Evolutionary conservation across 352 stramenopile genomes (phyloP).

Genomic region (Phytopythium delawarense): DNA sequence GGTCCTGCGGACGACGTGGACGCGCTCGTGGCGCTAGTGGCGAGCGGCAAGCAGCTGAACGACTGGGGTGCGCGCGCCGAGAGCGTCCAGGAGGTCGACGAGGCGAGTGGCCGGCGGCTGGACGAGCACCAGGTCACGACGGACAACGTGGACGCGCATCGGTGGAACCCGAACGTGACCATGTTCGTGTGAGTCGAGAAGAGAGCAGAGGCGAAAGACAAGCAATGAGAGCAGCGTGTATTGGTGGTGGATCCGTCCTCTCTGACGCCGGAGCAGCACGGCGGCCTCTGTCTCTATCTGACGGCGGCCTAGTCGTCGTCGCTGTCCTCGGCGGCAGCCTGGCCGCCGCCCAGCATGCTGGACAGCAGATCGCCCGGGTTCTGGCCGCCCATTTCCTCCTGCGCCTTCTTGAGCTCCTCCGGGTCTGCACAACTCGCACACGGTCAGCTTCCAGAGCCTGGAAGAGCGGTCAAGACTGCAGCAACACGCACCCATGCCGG

Average conservation of each 20-base stretch:
- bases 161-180: slow-evolving; percentile 73
- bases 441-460: neutral
- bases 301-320: slow-evolving; percentile 52
- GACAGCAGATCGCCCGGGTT: slow-evolving; percentile 65
- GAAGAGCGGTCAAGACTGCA: slow-evolving; percentile 18
- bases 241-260: neutral
- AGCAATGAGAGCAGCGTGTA: neutral
- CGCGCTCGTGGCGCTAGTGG: slow-evolving; percentile 41
- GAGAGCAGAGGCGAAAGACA: neutral
- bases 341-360: slow-evolving; percentile 68
- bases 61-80: slow-evolving; percentile 56
- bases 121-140: slow-evolving; percentile 70
- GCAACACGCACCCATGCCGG: slow-evolving; percentile 52
- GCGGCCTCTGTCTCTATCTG: neutral
- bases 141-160: slow-evolving; percentile 48
- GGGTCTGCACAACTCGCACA: slow-evolving; percentile 36
- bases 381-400: slow-evolving; percentile 75
- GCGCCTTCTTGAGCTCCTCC: slow-evolving; percentile 84
- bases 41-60: slow-evolving; percentile 48
- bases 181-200: slow-evolving; percentile 56
- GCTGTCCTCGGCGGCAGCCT: slow-evolving; percentile 55
- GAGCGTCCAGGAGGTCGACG: slow-evolving; percentile 41
- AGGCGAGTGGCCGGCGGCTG: slow-evolving; percentile 23
- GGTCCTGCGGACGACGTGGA: slow-evolving; percentile 37
- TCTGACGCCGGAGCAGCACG: neutral